These are phyloP conservation scores for Aspergillus terreus DNA, from an alignment of 2,329 filamentous ascomycete genomes.

Conservation along the genomic window DNA sequence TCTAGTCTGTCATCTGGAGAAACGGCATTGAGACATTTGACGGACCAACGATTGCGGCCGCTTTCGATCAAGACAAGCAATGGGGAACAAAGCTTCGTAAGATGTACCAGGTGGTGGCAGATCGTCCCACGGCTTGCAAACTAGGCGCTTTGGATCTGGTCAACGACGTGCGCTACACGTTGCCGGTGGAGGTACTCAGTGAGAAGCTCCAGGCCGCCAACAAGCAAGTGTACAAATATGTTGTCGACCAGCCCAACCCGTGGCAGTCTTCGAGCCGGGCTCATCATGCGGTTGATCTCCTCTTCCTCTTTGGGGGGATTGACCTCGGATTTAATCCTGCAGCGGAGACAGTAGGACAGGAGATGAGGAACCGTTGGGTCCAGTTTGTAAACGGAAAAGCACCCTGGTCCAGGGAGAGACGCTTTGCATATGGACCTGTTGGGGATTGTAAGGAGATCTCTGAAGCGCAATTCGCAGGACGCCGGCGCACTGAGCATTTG, in stretches of 20 bases:
- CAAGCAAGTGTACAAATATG: slow-evolving; percentile 36
- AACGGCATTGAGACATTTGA: slow-evolving; percentile 39
- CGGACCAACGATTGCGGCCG: slow-evolving; percentile 30
- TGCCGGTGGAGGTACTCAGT: slow-evolving; percentile 28
- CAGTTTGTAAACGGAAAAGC: slow-evolving; percentile 33
- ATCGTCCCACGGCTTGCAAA: slow-evolving; percentile 39
- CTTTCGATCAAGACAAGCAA: slow-evolving; percentile 30
- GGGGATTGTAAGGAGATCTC: slow-evolving; percentile 33
- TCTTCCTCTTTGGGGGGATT: slow-evolving; percentile 43
- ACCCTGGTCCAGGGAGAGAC: slow-evolving; percentile 33
- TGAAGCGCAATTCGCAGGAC: slow-evolving; percentile 27
- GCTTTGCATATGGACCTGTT: slow-evolving; percentile 41
- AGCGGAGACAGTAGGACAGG: slow-evolving; percentile 30
- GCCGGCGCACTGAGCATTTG: slow-evolving; percentile 31
- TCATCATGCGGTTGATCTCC: slow-evolving; percentile 48
- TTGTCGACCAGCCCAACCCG: slow-evolving; percentile 46
- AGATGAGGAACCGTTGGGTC: slow-evolving; percentile 42
- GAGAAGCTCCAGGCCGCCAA: slow-evolving; percentile 22
- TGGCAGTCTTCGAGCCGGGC: slow-evolving; percentile 46
- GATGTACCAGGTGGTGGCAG: slow-evolving; percentile 40
- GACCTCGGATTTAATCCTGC: slow-evolving; percentile 34
- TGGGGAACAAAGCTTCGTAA: slow-evolving; percentile 32
- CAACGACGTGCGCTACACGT: slow-evolving; percentile 28
- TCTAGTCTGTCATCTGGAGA: slow-evolving; percentile 45
- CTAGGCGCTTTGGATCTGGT: slow-evolving; percentile 38